Evolutionary conservation across 352 stramenopile genomes (phyloP), one percentile per base, ranked within the genome.

Genomic region (Phytopythium litorale): DNA sequence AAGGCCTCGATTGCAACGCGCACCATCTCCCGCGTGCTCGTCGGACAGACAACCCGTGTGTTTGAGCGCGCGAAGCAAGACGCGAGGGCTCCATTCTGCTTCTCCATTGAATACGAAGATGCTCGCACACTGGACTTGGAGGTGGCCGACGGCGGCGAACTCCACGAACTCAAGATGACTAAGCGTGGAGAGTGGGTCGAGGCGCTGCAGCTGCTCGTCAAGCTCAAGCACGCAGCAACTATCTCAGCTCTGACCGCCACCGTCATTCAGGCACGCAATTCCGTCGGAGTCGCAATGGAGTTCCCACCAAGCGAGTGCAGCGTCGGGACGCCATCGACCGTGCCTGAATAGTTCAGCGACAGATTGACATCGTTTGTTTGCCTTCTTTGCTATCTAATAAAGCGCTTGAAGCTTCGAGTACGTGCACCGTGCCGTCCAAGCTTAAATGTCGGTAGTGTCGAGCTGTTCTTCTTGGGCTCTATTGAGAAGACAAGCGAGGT

Each of bases 71-170:
- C 77, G 1, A 88, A 78, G 33, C 75, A 87, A 51, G 70, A 68
- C 16, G 63, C 62, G 33, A 62, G 78, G 56, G 74, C 81, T 16
- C 74, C 76, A 3, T 87, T 81, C 25, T 92, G 79, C 49, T 92
- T 92, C 51, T 92, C 84, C 0, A 70, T 92, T 54, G 73, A 89
- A 40, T 92, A 92, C 65, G 80, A 89, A n/a, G 79, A 92, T 33
- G 80, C 64, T 38, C 75, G 82, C 8, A 88, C 82, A n/a, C 67
- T 92, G 13, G 82, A 92, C 58, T 55, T 92, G 9, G 81, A 92
- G 79, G 84, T 91, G 53, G 38, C 65, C 33, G 19, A 32, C 45
- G 28, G 16, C 52, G 30, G 35, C 0, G 48, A 46, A 6, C 30
- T 58, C 1, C 42, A 16, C 56, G 84, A 91, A 60, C 64, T 81